These are phyloP conservation scores for Coniferiporia sulphurascens DNA, from an alignment of 1,284 basidiomycete genomes.

Conservation along the genomic window DNA sequence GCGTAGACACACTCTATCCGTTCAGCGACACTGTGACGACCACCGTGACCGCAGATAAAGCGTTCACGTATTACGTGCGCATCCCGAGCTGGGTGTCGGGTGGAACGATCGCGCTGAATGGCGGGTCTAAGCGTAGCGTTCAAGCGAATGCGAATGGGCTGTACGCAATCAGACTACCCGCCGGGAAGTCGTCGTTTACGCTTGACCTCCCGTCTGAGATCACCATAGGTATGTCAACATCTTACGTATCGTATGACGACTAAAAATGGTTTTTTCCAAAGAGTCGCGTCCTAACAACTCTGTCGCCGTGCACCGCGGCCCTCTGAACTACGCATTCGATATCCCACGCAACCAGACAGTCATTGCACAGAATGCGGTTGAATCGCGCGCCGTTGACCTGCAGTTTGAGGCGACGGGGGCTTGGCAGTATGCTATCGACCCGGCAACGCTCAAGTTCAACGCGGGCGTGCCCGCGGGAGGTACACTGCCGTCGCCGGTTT, in stretches of 20 bases:
- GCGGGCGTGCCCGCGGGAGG: constrained; percentile 34
- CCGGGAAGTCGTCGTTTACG: constrained; percentile 42
- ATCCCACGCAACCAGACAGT: constrained; percentile 39
- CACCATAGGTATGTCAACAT: constrained; percentile 35
- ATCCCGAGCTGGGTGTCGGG: constrained; percentile 51
- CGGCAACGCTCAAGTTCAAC: constrained; percentile 44
- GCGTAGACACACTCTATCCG: constrained; percentile 52
- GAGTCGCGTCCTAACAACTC: constrained; percentile 49
- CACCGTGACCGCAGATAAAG: constrained; percentile 41
- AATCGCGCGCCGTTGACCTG: constrained; percentile 47
- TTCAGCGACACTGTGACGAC: constrained; percentile 50
- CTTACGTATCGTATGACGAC: not conserved
- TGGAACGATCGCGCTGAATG: constrained; percentile 47
- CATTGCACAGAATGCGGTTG: constrained; percentile 39
- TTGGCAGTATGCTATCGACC: constrained; percentile 57
- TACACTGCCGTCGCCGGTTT: constrained; percentile 47
- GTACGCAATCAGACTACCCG: constrained; percentile 38
- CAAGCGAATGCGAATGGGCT: constrained; percentile 40
- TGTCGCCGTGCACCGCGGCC: constrained; percentile 51
- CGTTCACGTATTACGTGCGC: constrained; percentile 51
- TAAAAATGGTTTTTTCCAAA: constrained; percentile 22
- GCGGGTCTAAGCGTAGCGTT: constrained; percentile 31
- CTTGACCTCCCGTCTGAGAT: constrained; percentile 46
- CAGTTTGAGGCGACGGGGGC: constrained; percentile 44
- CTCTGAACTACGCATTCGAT: constrained; percentile 54